Base-by-base conservation (phyloP, 768 basidiomycete species). In the Tricholoma furcatifolium region DNA sequence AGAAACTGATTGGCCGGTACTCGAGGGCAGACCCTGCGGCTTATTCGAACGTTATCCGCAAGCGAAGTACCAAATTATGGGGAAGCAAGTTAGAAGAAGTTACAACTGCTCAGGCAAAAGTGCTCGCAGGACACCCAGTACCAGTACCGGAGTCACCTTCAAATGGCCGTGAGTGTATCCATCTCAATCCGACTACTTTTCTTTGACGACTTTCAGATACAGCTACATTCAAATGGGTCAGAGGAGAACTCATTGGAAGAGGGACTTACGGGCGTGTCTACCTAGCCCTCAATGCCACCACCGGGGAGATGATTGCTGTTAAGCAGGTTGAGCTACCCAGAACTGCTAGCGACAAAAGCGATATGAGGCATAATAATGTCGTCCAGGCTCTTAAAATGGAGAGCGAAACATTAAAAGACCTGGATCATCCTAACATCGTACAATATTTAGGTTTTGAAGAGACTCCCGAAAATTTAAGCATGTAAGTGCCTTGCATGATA, bases 241-340 rank as follows among this genome's bases (percentile, higher is more conserved):
- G 96, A 62, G 97, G 97, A 47, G 94, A 98, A 70, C 79, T 98
- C 34, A 98, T 99, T 56, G 97, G 97, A 30, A 93, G 91, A 65
- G 97, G 97, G 21, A 95, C 94, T 11, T 99, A 95, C 63, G 97
- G 97, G 11, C 84, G 91, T 39, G 97, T 99, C 24, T 99, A 98
- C 64, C 83, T 98, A 50, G 97, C 93, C 15, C 75, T 98, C 53
- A 98, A 98, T 66, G 93, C 91, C 30, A 94, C 92, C 3, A 96
- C 94, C 0, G 94, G 94, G 52, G 95, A 98, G 71, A 96, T 98
- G 92, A 94, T 98, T 62, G 97, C 97, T 15, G 97, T 99, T 58
- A 99, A 99, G 71, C 97, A 98, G 70, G 97, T 99, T 43, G 97
- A 98, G 67, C 82, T 95, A 53, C 96, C 97, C 1, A 83, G 84